A percentile compares a stretch with the other conserved stretches of the same genome.
Conservation (phyloP, 1,139 yeast species). For the Hansenula sp. region DNA sequence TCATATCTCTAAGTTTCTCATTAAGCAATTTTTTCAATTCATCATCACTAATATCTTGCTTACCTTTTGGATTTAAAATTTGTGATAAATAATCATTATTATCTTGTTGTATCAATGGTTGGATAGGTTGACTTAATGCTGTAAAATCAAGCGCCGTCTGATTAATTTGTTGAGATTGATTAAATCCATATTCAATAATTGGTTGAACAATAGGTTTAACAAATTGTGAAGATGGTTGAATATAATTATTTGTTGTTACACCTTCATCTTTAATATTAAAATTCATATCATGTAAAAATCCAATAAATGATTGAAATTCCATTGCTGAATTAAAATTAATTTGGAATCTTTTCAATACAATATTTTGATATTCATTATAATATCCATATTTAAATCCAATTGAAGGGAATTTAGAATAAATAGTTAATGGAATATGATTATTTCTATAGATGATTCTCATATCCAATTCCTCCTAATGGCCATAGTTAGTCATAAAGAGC, state of each 20-base stretch:
- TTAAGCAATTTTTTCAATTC: conserved; percentile 13
- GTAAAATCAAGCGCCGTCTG: too few relatives aligned
- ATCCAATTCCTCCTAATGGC: conserved; percentile 8
- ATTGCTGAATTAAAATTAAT: conserved; percentile 9
- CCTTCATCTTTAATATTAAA: neutral
- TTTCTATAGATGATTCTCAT: neutral
- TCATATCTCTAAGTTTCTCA: conserved; percentile 16
- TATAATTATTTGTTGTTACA: neutral
- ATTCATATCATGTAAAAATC: neutral
- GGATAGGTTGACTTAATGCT: neutral
- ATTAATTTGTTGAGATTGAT: too few relatives aligned
- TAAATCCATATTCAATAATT: neutral
- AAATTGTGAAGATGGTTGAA: conserved; percentile 2
- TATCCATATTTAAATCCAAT: conserved; percentile 15
- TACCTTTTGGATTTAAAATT: conserved; percentile 10
- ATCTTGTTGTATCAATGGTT: neutral
- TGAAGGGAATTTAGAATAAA: conserved; percentile 16
- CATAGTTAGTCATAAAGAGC: neutral
- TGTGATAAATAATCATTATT: conserved; percentile 12
- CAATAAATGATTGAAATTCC: conserved; percentile 9
- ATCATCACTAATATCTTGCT: conserved; percentile 11
- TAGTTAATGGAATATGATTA: neutral
- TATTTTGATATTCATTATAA: neutral
- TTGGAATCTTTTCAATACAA: conserved; percentile 12
- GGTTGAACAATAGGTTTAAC: neutral